Base-by-base conservation (phyloP, 805 yeast genomes). In the Nakazawaea wickerhamii region DNA sequence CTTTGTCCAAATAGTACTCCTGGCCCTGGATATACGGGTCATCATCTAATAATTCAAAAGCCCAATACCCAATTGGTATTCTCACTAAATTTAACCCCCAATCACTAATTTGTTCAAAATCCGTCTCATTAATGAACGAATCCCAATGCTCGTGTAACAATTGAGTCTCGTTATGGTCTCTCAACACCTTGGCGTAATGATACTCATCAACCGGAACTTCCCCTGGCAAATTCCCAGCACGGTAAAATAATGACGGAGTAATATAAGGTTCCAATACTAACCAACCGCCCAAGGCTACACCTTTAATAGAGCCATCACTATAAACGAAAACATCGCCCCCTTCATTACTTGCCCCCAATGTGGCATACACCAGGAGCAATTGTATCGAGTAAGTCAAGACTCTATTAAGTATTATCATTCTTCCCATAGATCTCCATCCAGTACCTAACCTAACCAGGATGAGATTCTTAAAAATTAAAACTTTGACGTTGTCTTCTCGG, bases 11-110 rank as follows among this genome's bases (percentile, higher is more conserved):
- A 60, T 84, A 86, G 7, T 64, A 58, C 45, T 65, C 75, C 62
- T 85, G 95, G 26, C 97, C 97, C 55, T 73, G 78, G 26, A 88
- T 93, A 55, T 87, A 90, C 3, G 97, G 96, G 59, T 90, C 97
- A 41, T 67, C 68, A 17, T 68, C 74, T 35, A 76, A 65, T 6
- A 62, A 55, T 37, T 70, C 57, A 60, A 85, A 87, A 8, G 96
- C 96, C 98, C 98, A 91, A 66, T 90, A 90, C 9, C 96, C 96
- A 43, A 90, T 77, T 35, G 98, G 97, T 46, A 90, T 82, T 55
- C 97, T 78, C 17, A 88, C 96, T 50, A 82, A 69, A 63, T 90
- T 91, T 49, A 90, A 69, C 1, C 96, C 96, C 43, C 68, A 68
- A 10, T 52, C 55, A 4, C 71, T 70, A 41, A 90, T 85, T 41